Evolutionary conservation across 257 asterid species (phyloP), one percentile per base, ranked within the genome.

Genomic region (Asclepias syriaca): DNA sequence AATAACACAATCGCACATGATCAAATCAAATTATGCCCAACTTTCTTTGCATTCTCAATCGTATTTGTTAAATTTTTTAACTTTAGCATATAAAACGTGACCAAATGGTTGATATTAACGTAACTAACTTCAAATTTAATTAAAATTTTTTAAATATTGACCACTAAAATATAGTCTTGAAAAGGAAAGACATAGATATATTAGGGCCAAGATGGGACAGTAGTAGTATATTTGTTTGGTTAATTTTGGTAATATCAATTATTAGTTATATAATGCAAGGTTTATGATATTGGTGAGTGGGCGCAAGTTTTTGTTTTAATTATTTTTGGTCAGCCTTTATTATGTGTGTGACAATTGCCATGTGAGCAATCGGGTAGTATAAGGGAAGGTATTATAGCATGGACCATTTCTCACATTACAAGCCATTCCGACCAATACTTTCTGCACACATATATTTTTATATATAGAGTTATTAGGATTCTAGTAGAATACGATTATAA

Each of bases 261-360:
- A 18, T 56, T 57, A 14, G 63, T 22, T 57, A 22, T 57, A 22
- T 22, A 57, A 57, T 5, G 27, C 7, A 12, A 40, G n/a, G 8
- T 29, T 24, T 59, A 59, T 27, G 65, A 27, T 24, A 19, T 37
- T 10, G 14, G 63, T 15, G 63, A 68, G 34, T 51, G 72, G 72
- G 63, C 16, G 9, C 63, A 9, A 11, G 2, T 29, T 6, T 40
- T 40, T 40, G 10, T 43, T 7, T 7, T 43, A 43, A 5, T 43
- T 43, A 43, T 6, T 43, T 69, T 4, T 40, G 19, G 32, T 29
- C 48, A 27, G 15, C 60, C 22, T 37, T 15, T 43, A 21, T n/a
- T 6, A 4, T 18, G 72, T 32, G 49, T 9, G 53, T 69, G 64
- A 37, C 73, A 34, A 9, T 69, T 69, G 64, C 65, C 73, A 34